Conservation (phyloP, 441 rosid genomes). For the Populus hybrid region DNA sequence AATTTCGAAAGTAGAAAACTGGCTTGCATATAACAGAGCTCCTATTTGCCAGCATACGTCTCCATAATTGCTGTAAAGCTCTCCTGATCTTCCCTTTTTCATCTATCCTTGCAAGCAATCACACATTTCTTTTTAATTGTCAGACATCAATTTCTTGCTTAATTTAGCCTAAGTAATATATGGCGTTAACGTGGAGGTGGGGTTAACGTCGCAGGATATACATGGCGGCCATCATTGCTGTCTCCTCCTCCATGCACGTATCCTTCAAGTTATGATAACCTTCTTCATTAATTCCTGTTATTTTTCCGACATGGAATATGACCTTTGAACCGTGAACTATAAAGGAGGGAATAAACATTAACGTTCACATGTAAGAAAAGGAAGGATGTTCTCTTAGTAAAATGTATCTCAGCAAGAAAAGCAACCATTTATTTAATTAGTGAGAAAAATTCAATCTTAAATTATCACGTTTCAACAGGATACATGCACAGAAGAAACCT, state of each 20-base stretch:
- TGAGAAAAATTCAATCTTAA: too few species aligned
- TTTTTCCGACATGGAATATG: neutral
- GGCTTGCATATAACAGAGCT: too few species aligned
- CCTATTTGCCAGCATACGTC: too few species aligned
- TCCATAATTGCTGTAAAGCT: neutral
- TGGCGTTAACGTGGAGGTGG: neutral
- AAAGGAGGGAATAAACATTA: neutral
- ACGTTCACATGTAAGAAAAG: neutral
- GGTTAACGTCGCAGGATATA: neutral
- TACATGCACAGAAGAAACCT: neutral
- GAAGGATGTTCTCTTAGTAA: neutral
- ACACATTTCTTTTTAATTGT: neutral
- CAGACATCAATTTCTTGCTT: neutral
- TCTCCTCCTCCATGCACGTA: neutral
- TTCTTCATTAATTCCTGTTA: neutral
- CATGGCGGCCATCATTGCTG: neutral
- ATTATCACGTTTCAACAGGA: neutral
- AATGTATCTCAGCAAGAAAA: constrained; percentile 1
- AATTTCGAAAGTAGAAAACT: too few species aligned
- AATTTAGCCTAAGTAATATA: too few species aligned
- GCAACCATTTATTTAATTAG: neutral
- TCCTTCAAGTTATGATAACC: neutral
- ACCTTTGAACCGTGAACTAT: neutral
- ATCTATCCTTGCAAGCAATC: neutral
- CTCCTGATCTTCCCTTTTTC: neutral